phyloP scores from a whole-genome alignment of 495 filamentous ascomycete genomes.

The Cercophora sp. region DNA sequence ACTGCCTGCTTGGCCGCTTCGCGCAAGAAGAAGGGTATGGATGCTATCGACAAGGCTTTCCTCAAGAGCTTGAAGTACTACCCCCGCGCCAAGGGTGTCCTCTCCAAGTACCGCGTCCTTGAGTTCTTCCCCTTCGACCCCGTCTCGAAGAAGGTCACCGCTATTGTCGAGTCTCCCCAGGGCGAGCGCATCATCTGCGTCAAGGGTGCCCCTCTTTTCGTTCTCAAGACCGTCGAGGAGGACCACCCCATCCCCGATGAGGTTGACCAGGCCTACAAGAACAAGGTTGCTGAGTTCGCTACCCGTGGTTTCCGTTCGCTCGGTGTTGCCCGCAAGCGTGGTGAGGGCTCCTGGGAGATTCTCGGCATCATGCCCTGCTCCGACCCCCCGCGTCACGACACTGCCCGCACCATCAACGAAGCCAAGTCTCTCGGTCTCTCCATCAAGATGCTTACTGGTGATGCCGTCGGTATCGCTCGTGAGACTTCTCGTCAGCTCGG shows the following conservation, averaged over 20 bases:
- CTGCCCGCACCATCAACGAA: slow-evolving; percentile 83
- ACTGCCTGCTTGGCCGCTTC: slow-evolving; percentile 87
- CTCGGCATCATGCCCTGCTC: slow-evolving; percentile 92
- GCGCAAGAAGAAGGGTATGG: slow-evolving; percentile 91
- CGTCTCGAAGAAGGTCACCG: slow-evolving; percentile 88
- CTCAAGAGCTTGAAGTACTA: slow-evolving; percentile 77
- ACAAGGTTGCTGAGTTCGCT: slow-evolving; percentile 86
- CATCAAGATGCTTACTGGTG: slow-evolving; percentile 97
- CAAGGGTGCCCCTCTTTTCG: slow-evolving; percentile 85
- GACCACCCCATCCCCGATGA: slow-evolving; percentile 70
- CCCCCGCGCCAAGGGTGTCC: slow-evolving; percentile 69
- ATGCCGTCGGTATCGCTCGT: slow-evolving; percentile 87
- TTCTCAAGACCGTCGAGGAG: slow-evolving; percentile 77
- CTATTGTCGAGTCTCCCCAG: slow-evolving; percentile 73
- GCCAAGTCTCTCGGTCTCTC: slow-evolving; percentile 81
- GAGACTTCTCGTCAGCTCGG: slow-evolving; percentile 87
- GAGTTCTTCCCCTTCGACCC: slow-evolving; percentile 89
- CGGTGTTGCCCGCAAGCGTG: slow-evolving; percentile 83
- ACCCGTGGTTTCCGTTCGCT: slow-evolving; percentile 88
- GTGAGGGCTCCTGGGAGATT: slow-evolving; percentile 75
- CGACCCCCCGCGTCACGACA: slow-evolving; percentile 88
- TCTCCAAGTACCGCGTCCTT: slow-evolving; percentile 71
- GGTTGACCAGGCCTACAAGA: slow-evolving; percentile 76
- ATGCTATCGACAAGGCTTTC: slow-evolving; percentile 93
- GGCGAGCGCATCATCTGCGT: slow-evolving; percentile 82